Conservation (phyloP, 139 green algal species). For the Closterium sp. region DNA sequence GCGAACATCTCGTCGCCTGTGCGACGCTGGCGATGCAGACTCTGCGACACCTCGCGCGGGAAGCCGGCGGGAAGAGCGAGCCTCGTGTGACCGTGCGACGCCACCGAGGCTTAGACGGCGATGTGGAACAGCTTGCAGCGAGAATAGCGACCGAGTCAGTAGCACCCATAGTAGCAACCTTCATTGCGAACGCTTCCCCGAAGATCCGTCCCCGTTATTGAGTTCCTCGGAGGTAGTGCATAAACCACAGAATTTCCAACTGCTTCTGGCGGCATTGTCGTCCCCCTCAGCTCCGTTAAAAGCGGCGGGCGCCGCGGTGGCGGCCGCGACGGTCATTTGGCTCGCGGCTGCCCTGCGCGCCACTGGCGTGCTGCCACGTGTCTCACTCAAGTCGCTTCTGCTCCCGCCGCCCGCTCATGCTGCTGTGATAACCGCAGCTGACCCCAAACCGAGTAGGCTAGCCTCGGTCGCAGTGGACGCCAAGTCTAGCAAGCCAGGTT, state of each 20-base stretch:
- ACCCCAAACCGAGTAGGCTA: not conserved
- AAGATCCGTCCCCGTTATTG: no score
- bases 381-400: not conserved
- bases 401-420: not conserved
- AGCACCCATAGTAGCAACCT: no score
- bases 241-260: not conserved
- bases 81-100: no score
- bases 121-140: no score
- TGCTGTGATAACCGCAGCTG: not conserved
- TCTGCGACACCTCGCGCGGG: no score
- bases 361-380: not conserved
- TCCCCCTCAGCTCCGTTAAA: not conserved
- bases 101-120: no score
- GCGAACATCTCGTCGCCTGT: no score
- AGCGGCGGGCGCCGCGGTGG: not conserved
- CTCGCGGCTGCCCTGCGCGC: not conserved
- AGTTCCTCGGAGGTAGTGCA: no score
- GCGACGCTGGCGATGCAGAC: no score
- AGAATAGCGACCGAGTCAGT: no score
- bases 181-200: no score
- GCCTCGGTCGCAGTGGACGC: not conserved
- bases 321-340: not conserved
- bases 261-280: not conserved
- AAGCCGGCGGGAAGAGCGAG: no score
- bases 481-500: not conserved